Conservation (phyloP, 139 green algal species). For the Pseudopediastrum boryanum region DNA sequence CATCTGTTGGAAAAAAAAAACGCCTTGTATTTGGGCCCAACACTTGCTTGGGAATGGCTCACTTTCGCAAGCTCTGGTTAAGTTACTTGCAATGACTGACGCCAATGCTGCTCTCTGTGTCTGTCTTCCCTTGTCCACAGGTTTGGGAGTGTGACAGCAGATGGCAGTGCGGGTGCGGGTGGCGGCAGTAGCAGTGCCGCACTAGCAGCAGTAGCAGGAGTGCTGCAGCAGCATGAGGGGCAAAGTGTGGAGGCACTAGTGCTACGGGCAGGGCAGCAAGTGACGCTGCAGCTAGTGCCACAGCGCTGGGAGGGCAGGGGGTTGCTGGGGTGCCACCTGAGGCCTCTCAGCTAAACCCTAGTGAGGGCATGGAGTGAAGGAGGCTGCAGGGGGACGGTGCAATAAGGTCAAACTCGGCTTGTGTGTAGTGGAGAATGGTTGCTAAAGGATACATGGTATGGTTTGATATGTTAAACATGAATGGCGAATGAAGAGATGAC, state of each 20-base stretch:
- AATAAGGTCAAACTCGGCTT: too few species aligned
- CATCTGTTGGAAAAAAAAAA: too few species aligned
- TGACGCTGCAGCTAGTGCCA: conserved; percentile 64
- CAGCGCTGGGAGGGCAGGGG: conserved; percentile 68
- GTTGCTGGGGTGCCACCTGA: conserved; percentile 73
- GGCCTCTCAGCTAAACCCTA: too few species aligned
- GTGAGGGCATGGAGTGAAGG: too few species aligned
- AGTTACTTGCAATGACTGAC: background rate
- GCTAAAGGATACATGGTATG: too few species aligned
- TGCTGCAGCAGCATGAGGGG: conserved; percentile 51
- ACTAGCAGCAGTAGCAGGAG: conserved; percentile 32
- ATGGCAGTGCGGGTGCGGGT: conserved; percentile 2
- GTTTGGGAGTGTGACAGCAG: conserved; percentile 19
- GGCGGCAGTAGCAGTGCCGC: conserved; percentile 9
- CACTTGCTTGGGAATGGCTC: too few species aligned
- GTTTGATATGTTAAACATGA: too few species aligned
- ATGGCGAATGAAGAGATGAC: too few species aligned
- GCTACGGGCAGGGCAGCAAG: conserved; percentile 52
- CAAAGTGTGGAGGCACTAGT: conserved; percentile 57
- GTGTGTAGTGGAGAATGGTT: too few species aligned
- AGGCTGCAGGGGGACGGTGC: too few species aligned
- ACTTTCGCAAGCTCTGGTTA: too few species aligned
- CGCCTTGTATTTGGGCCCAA: too few species aligned
- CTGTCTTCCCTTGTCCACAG: background rate
- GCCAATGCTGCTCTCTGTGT: background rate